A percentile compares a stretch with the other conserved stretches of the same genome.
phyloP scores from a whole-genome alignment of 2,329 filamentous ascomycete species.

The Fusarium multiceps region DNA sequence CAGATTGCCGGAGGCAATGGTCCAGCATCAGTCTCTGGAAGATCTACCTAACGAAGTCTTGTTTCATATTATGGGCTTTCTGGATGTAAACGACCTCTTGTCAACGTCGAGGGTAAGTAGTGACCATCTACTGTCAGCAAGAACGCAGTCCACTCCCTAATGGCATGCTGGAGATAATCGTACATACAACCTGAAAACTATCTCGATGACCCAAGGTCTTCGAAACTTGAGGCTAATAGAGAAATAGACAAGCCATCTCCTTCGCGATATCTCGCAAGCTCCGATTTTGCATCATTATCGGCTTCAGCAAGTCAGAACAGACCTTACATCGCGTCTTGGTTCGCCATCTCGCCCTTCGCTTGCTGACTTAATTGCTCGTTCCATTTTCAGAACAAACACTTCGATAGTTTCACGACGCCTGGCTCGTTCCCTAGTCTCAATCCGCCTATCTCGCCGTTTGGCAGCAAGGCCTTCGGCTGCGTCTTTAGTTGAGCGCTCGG shows the following conservation, averaged over 20 bases:
- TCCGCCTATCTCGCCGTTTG: constrained; percentile 71
- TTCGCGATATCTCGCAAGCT: constrained; percentile 70
- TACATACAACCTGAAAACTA: background rate
- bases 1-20: background rate
- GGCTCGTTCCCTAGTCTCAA: constrained; percentile 71
- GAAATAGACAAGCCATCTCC: constrained; percentile 67
- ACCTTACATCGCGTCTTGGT: constrained; percentile 66
- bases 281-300: constrained; percentile 74
- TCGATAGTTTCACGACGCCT: constrained; percentile 73
- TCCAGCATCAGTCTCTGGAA: constrained; percentile 48
- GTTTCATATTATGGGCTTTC: constrained; percentile 64
- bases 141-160: background rate
- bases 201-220: background rate
- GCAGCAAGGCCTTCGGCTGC: constrained; percentile 69
- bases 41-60: constrained; percentile 67
- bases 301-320: constrained; percentile 65
- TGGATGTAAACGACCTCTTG: constrained; percentile 68
- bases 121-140: constrained; percentile 10
- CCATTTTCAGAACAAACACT: constrained; percentile 75
- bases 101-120: constrained; percentile 65
- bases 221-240: constrained; percentile 33
- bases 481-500: constrained; percentile 70
- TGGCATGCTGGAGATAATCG: background rate
- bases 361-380: constrained; percentile 69
- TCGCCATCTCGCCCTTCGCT: constrained; percentile 69